Conservation (phyloP, 2,329 filamentous ascomycete genomes). For the Fusarium sp. region DNA sequence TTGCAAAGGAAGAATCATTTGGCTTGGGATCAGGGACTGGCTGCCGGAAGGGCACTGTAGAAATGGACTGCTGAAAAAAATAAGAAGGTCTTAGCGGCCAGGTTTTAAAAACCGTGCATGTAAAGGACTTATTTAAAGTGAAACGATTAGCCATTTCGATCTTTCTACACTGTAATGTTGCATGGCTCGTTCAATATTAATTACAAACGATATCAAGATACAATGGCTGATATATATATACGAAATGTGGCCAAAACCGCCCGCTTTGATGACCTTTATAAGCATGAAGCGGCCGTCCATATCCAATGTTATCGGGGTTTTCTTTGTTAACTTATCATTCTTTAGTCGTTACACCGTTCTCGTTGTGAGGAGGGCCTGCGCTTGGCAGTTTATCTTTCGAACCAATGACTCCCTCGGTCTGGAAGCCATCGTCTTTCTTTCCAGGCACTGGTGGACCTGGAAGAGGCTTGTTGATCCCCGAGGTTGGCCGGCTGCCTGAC, state of each 20-base stretch:
- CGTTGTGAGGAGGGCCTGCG: conserved; percentile 2
- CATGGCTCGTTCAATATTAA: neutral
- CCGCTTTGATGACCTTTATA: conserved; percentile 9
- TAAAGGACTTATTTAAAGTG: conserved; percentile 3
- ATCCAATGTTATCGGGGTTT: neutral
- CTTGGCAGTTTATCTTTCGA: conserved; percentile 31
- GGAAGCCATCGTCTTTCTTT: conserved; percentile 40
- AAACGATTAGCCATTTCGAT: neutral
- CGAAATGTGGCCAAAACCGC: neutral
- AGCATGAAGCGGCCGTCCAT: conserved; percentile 4
- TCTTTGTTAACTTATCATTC: conserved; percentile 11
- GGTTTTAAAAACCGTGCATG: neutral
- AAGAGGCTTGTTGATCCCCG: conserved; percentile 21
- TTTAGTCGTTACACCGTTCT: conserved; percentile 3
- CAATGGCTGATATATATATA: neutral
- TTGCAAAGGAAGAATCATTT: neutral
- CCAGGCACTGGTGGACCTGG: conserved; percentile 15
- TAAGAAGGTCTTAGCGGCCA: neutral
- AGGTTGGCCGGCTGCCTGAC: conserved; percentile 35
- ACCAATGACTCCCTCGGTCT: conserved; percentile 38
- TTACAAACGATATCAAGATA: neutral
- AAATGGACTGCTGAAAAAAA: conserved; percentile 8
- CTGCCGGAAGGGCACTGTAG: conserved; percentile 16
- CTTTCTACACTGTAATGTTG: neutral
- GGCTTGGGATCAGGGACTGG: conserved; percentile 3